Conservation (phyloP, 1,284 basidiomycete species). For the Cyathus olla region DNA sequence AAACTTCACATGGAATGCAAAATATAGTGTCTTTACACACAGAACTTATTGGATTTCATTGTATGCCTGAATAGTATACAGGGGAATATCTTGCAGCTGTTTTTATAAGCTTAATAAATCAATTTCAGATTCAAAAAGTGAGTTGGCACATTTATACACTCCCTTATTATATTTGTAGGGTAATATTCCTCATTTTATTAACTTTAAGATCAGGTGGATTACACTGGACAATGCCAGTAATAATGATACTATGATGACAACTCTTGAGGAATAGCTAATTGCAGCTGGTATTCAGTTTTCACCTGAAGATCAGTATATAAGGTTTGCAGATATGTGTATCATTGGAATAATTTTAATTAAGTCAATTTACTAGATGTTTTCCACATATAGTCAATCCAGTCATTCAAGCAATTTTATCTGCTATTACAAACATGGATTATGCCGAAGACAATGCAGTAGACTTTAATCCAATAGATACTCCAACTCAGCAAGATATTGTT, state of each 20-base stretch:
- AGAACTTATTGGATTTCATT: slow-evolving; percentile 40
- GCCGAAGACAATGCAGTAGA: slow-evolving; percentile 10
- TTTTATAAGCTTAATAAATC: slow-evolving; percentile 37
- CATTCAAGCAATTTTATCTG: slow-evolving; percentile 11
- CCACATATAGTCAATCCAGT: slow-evolving; percentile 20
- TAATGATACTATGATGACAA: slow-evolving; percentile 34
- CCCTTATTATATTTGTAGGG: not conserved
- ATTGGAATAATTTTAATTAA: slow-evolving; percentile 1
- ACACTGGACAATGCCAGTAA: slow-evolving; percentile 44
- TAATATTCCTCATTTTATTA: slow-evolving; percentile 4
- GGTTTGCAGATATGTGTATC: slow-evolving; percentile 18
- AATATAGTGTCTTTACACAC: slow-evolving; percentile 27
- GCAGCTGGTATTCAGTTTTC: slow-evolving; percentile 23
- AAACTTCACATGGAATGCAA: slow-evolving; percentile 20
- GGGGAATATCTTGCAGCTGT: slow-evolving; percentile 39
- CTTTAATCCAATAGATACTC: not conserved
- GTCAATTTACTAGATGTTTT: slow-evolving; percentile 22
- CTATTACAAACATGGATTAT: slow-evolving; percentile 15
- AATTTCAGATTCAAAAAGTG: slow-evolving; percentile 19
- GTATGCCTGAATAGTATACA: slow-evolving; percentile 38
- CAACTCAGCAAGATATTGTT: slow-evolving; percentile 2
- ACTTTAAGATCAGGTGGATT: slow-evolving; percentile 35
- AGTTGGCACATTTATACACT: slow-evolving; percentile 13
- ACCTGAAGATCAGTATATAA: slow-evolving; percentile 15
- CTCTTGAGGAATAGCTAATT: slow-evolving; percentile 23